Percentiles rank a stretch among this genome's conserved stretches.
These are phyloP conservation scores for Ettlia oleoabundans DNA, from an alignment of 139 green algal species.

Conservation along the genomic window DNA sequence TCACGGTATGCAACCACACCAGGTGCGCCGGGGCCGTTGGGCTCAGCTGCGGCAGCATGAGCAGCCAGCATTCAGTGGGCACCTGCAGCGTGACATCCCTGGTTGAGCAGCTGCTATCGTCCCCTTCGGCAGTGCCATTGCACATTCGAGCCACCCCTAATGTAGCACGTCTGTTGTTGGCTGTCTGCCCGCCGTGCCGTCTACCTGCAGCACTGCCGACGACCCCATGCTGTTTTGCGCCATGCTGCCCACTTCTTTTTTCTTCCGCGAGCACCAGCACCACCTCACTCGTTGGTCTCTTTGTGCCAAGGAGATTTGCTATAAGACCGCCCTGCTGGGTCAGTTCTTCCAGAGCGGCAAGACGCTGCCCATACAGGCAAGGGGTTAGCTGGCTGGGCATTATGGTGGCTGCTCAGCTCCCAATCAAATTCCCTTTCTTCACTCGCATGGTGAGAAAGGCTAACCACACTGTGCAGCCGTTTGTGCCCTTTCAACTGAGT, in stretches of 20 bases:
- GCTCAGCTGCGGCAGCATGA: too few relatives aligned
- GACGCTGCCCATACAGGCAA: slow-evolving; percentile 76
- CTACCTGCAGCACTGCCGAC: slow-evolving; percentile 81
- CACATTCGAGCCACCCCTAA: too few relatives aligned
- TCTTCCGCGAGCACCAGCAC: slow-evolving; percentile 74
- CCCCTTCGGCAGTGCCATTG: not conserved
- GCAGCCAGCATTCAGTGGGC: too few relatives aligned
- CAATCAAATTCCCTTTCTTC: too few relatives aligned
- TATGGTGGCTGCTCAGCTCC: too few relatives aligned
- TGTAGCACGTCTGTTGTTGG: too few relatives aligned
- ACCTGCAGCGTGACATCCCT: not conserved
- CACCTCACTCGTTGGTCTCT: slow-evolving; percentile 77
- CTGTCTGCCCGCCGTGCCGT: not conserved
- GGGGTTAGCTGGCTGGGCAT: not conserved
- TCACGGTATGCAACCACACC: slow-evolving; percentile 84
- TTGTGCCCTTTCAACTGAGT: too few relatives aligned
- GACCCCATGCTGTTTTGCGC: slow-evolving; percentile 80
- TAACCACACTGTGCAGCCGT: too few relatives aligned
- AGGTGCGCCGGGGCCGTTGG: too few relatives aligned
- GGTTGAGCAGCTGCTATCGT: not conserved
- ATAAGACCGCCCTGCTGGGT: slow-evolving; percentile 74
- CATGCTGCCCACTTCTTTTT: slow-evolving; percentile 77
- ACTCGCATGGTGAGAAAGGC: too few relatives aligned
- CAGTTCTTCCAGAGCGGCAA: slow-evolving; percentile 90
- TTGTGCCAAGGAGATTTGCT: slow-evolving; percentile 89